A percentile compares a stretch with the other conserved stretches of the same genome.
Conservation (phyloP, 306 rosid species). For the Ormosia emarginata region DNA sequence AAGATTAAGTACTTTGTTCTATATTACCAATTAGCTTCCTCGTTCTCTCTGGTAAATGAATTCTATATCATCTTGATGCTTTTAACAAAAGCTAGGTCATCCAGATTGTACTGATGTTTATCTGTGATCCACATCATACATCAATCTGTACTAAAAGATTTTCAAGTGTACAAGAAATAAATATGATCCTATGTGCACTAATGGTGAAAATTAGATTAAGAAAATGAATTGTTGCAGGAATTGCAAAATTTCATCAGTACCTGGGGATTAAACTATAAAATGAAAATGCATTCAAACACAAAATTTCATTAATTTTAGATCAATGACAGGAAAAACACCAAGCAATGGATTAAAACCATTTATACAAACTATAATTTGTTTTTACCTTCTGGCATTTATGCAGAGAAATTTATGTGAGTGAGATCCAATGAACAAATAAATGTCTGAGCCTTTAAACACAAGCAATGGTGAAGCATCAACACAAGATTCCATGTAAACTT, state of each 20-base stretch:
- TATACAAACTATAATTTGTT: background rate
- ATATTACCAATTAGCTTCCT: background rate
- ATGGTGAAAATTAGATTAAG: background rate
- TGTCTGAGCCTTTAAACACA: constrained; percentile 49
- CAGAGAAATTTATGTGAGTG: constrained; percentile 84
- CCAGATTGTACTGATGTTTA: background rate
- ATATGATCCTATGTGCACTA: background rate
- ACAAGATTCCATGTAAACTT: constrained; percentile 79
- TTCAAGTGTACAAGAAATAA: background rate
- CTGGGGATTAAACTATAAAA: constrained; percentile 7
- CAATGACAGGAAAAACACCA: background rate
- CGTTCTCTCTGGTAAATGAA: background rate
- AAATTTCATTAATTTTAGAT: background rate
- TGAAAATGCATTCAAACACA: background rate
- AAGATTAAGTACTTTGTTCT: background rate
- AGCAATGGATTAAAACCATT: background rate
- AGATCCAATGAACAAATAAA: constrained; percentile 81
- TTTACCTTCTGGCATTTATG: constrained; percentile 75
- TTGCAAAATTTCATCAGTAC: background rate
- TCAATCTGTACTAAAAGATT: background rate
- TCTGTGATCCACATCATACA: constrained; percentile 2
- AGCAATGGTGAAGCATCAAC: constrained; percentile 93
- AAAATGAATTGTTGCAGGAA: background rate
- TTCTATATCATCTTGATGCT: background rate
- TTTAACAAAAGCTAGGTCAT: constrained; percentile 6